Percentiles rank a stretch among this genome's conserved stretches.
phyloP scores from a whole-genome alignment of 164 flowering plant genomes.

The Vitis labrusca region DNA sequence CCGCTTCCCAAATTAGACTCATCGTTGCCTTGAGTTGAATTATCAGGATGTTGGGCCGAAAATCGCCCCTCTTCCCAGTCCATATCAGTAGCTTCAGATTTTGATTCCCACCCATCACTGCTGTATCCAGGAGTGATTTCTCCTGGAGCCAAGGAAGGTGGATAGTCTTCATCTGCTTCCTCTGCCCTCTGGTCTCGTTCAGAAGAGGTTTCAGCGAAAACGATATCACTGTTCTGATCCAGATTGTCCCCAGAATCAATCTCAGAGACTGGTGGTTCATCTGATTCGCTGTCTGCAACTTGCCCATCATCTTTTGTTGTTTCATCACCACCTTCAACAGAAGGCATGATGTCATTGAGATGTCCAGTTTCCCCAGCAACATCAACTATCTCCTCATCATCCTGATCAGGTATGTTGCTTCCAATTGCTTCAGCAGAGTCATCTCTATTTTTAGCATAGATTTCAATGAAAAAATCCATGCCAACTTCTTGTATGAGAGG shows the following conservation, averaged over 20 bases:
- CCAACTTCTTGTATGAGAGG: constrained; percentile 17
- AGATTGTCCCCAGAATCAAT: constrained; percentile 19
- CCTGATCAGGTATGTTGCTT: neutral
- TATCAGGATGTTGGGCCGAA: constrained; percentile 11
- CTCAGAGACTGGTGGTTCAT: constrained; percentile 21
- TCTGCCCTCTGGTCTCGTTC: neutral
- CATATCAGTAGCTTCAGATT: constrained; percentile 29
- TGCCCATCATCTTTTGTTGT: constrained; percentile 1
- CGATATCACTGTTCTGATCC: constrained; percentile 4
- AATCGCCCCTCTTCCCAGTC: constrained; percentile 43
- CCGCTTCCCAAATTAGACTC: neutral
- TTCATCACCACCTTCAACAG: neutral
- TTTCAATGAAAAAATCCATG: constrained; percentile 38
- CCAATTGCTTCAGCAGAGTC: constrained; percentile 5
- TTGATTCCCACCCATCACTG: constrained; percentile 10
- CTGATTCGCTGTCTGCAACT: constrained; percentile 17
- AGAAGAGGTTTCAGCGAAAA: neutral
- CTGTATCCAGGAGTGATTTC: constrained; percentile 6
- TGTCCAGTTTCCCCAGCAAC: constrained; percentile 2
- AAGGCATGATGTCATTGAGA: neutral
- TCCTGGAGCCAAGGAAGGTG: constrained; percentile 3
- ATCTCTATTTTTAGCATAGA: constrained; percentile 27
- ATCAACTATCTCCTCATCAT: constrained; percentile 4
- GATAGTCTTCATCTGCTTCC: constrained; percentile 11
- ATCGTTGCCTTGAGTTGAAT: constrained; percentile 3